These are phyloP conservation scores for Suhomyces atakaporum DNA, from an alignment of 1,139 yeast species.

Conservation along the genomic window DNA sequence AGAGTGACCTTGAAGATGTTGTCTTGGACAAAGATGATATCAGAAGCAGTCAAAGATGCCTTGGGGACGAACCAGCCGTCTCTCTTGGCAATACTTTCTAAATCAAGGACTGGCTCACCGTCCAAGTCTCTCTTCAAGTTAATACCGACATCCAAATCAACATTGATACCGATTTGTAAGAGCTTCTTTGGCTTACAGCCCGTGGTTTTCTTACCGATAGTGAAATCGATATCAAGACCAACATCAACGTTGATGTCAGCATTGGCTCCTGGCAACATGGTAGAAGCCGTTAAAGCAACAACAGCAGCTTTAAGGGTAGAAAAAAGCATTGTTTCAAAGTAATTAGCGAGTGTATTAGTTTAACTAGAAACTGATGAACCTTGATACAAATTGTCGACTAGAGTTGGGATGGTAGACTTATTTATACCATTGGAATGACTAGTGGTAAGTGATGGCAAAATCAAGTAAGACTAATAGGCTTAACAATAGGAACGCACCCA, in stretches of 20 bases:
- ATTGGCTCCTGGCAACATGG: slow-evolving; percentile 13
- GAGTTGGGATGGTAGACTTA: background rate
- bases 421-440: slow-evolving; percentile 1
- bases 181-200: slow-evolving; percentile 14
- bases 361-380: slow-evolving; percentile 4
- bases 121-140: slow-evolving; percentile 17
- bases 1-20: slow-evolving; percentile 32
- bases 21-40: slow-evolving; percentile 27
- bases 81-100: slow-evolving; percentile 13
- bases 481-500: slow-evolving; percentile 5
- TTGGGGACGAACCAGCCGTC: slow-evolving; percentile 24
- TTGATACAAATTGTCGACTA: background rate
- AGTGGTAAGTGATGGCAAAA: slow-evolving; percentile 1
- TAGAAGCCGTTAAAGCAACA: slow-evolving; percentile 16
- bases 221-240: slow-evolving; percentile 13
- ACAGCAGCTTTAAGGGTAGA: slow-evolving; percentile 19
- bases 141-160: slow-evolving; percentile 17
- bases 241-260: slow-evolving; percentile 15
- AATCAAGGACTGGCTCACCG: slow-evolving; percentile 5
- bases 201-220: slow-evolving; percentile 12
- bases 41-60: slow-evolving; percentile 30
- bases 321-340: slow-evolving; percentile 15
- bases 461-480: background rate
- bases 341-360: slow-evolving; percentile 10
- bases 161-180: slow-evolving; percentile 18